These are phyloP conservation scores for Ogataea pignaliae DNA, from an alignment of 805 yeast species.

Conservation along the genomic window DNA sequence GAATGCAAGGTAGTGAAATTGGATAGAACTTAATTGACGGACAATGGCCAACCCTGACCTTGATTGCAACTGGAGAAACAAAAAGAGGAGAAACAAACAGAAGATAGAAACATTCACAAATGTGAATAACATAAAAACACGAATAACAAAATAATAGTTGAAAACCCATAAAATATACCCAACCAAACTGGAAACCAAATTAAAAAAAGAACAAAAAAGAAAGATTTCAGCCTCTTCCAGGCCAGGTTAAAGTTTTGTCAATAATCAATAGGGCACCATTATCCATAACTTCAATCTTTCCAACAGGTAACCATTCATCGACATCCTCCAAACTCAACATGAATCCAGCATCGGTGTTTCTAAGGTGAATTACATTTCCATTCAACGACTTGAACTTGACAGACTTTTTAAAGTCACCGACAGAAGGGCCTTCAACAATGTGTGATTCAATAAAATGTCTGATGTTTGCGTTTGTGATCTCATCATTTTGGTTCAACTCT, in stretches of 20 bases:
- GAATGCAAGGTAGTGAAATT: too few species aligned
- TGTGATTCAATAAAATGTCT: constrained; percentile 60
- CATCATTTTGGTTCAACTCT: constrained; percentile 41
- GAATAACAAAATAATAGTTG: too few species aligned
- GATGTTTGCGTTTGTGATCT: constrained; percentile 46
- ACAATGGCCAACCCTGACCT: too few species aligned
- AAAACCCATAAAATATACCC: constrained; percentile 1
- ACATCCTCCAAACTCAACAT: constrained; percentile 30
- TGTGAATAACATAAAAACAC: too few species aligned
- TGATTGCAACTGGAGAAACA: background rate
- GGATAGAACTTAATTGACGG: too few species aligned
- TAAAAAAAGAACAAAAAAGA: background rate
- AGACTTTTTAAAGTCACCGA: constrained; percentile 15
- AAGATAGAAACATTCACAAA: background rate
- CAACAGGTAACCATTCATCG: constrained; percentile 34
- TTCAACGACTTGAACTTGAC: constrained; percentile 27
- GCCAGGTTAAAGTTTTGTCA: constrained; percentile 34
- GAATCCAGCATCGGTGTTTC: constrained; percentile 32
- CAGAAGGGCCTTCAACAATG: constrained; percentile 35
- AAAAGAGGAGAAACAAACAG: background rate
- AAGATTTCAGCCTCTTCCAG: constrained; percentile 18
- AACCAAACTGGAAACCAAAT: background rate
- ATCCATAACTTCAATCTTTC: constrained; percentile 32
- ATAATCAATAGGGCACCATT: constrained; percentile 45
- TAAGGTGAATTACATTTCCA: constrained; percentile 33